Base-by-base conservation (phyloP, 805 yeast genomes). In the Allodekkera sacchari region DNA sequence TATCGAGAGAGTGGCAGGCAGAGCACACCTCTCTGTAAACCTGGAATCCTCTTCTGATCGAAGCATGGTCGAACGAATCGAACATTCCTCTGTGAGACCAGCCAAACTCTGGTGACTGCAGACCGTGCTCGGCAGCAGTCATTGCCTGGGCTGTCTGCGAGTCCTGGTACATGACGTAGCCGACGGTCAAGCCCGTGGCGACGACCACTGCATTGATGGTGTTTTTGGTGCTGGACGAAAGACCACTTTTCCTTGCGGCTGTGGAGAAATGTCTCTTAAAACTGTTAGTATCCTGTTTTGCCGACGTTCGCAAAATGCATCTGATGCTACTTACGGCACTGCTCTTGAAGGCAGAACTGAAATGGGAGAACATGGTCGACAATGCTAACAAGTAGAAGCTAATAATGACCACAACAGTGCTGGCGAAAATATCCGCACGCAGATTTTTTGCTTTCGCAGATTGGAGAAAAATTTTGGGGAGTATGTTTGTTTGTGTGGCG, bases 21-120 rank as follows among this genome's bases (percentile, higher is more conserved):
- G 98, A 95, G 73, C 98, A 92, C 34, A 92, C 98, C 67, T 92
- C 98, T 64, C 87, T 80, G 74, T 92, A 92, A 40, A 92, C 98
- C 61, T 85, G 96, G 79, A 81, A 92, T 50, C 98, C 98, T 75
- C 98, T 87, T 73, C 98, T 83, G 55, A 92, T 83, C 34, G 95
- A 79, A 37, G 85, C 87, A 63, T 88, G 96, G 68, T 88, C 96
- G 48, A 85, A 88, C 34, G 95, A 71, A 48, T 77, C 79, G 48
- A 87, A 73, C 78, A 85, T 82, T 47, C 96, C 96, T 52, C 73
- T 77, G 65, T 89, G 97, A 27, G 95, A 72, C 97, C 97, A 92
- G 35, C 76, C 81, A 60, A 71, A 88, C 37, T 77, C 77, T 42
- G 97, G 95, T 22, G 98, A 80, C 62, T 92, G 98, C 57, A 92